Conservation (phyloP, 179 eudicot genomes). For the Spinacia oleracea region DNA sequence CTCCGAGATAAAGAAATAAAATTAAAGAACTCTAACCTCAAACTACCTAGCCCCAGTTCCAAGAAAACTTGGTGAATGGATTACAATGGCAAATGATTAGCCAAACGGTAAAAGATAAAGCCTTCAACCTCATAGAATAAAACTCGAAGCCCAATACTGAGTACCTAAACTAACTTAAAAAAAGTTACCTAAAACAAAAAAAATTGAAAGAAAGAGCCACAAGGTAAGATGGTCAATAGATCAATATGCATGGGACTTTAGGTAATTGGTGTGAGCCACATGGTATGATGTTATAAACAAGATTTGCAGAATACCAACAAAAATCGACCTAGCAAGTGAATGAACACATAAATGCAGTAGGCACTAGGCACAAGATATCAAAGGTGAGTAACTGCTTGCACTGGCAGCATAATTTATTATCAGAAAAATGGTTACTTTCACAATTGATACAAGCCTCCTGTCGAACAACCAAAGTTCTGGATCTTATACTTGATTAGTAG, state of each 20-base stretch:
- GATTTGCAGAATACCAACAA: constrained; percentile 59
- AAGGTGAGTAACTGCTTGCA: not conserved
- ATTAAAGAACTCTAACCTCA: too few species aligned
- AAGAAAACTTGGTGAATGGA: too few species aligned
- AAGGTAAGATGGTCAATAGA: constrained; percentile 70
- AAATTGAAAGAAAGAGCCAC: constrained; percentile 48
- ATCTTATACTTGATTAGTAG: not conserved
- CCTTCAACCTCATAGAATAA: too few species aligned
- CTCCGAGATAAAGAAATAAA: too few species aligned
- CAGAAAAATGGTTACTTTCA: not conserved
- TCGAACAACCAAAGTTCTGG: not conserved
- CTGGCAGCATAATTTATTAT: not conserved
- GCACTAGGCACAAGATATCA: not conserved
- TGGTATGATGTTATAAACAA: constrained; percentile 39
- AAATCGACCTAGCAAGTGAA: constrained; percentile 66
- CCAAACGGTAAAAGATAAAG: too few species aligned
- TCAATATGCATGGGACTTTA: constrained; percentile 72
- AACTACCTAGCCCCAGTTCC: too few species aligned
- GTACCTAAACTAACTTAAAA: too few species aligned
- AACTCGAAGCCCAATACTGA: too few species aligned
- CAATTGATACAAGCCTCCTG: not conserved
- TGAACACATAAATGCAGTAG: constrained; percentile 15
- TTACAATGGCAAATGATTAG: too few species aligned
- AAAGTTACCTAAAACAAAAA: too few species aligned
- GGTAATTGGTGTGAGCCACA: constrained; percentile 37